Evolutionary conservation across 306 rosid species (phyloP), one percentile per base, ranked within the genome.

Genomic region (Ziziphus jujuba): DNA sequence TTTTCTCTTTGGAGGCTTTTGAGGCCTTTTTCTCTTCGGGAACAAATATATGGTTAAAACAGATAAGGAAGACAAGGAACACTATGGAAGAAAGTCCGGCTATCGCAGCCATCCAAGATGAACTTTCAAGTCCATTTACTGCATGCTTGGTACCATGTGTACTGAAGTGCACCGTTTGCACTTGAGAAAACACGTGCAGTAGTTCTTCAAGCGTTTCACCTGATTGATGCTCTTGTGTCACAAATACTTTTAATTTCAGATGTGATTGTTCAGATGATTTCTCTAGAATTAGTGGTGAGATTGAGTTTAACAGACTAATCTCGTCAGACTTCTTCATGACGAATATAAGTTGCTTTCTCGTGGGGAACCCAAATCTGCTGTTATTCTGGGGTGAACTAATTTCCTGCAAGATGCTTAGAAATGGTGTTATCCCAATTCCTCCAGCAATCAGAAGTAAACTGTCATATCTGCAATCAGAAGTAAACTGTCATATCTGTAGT

Each of bases 381-480:
- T 71, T 48, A 34, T 62, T 69, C 38, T 43, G 64, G 63, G 75
- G 59, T 19, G 90, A 82, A 71, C 77, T 72, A 57, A 77, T 72
- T 77, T 93, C 97, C 40, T 82, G 84, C 73, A 93, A 71, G 76
- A 90, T 80, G 85, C 98, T 93, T 61, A 86, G 83, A 83, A 88
- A 81, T 49, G 97, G 95, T 68, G 98, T 86, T 76, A 93, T 70
- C 61, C 96, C 98, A 62, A 89, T 88, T 72, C 97, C 98, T 62
- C 98, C 96, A 6, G 95, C 97, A 59, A 93, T 71, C 66, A 87
- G 76, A 76, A 88, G 79, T 59, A 93, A 65, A 65, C 79, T 75
- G 70, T 93, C 97, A 83, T 84, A 74, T 65, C 97, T 93, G 96
- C 97, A 76, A 25, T 71, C 66, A 87, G 76, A 76, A 88, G 79